Evolutionary conservation across 306 rosid species (phyloP).

Genomic region (Echinosophora koreensis): DNA sequence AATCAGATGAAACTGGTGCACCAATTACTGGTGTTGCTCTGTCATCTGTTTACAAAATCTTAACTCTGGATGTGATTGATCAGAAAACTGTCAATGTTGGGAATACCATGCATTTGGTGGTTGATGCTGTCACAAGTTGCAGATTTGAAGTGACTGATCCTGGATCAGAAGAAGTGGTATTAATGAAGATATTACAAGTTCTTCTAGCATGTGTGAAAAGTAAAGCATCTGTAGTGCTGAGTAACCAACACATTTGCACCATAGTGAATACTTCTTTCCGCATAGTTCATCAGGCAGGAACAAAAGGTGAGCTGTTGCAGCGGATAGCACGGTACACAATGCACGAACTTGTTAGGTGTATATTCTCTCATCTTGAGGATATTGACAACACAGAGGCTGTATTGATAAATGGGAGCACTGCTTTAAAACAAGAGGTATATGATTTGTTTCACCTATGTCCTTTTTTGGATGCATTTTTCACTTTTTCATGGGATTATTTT

Average conservation of each 20-base stretch:
- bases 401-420: slow-evolving; percentile 55
- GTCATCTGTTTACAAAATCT: slow-evolving; percentile 86
- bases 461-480: slow-evolving; percentile 22
- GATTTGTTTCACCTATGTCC: slow-evolving; percentile 11
- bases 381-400: slow-evolving; percentile 60
- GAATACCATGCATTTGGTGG: slow-evolving; percentile 82
- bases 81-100: slow-evolving; percentile 71
- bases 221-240: slow-evolving; percentile 78
- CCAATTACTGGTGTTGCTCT: slow-evolving; percentile 90
- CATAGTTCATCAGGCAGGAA: slow-evolving; percentile 91
- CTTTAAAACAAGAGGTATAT: slow-evolving; percentile 62
- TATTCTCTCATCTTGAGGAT: slow-evolving; percentile 83
- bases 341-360: slow-evolving; percentile 87
- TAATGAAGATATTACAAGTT: slow-evolving; percentile 91
- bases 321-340: slow-evolving; percentile 90
- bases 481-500: slow-evolving; percentile 28
- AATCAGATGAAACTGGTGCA: slow-evolving; percentile 91
- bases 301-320: slow-evolving; percentile 88
- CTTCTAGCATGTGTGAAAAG: slow-evolving; percentile 91
- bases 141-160: slow-evolving; percentile 94
- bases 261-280: slow-evolving; percentile 92
- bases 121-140: slow-evolving; percentile 93
- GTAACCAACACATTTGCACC: slow-evolving; percentile 90
- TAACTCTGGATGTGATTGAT: slow-evolving; percentile 83
- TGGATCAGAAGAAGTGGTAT: slow-evolving; percentile 88